Evolutionary conservation across 352 stramenopile genomes (phyloP).

Genomic region (Phytophthora meadii): DNA sequence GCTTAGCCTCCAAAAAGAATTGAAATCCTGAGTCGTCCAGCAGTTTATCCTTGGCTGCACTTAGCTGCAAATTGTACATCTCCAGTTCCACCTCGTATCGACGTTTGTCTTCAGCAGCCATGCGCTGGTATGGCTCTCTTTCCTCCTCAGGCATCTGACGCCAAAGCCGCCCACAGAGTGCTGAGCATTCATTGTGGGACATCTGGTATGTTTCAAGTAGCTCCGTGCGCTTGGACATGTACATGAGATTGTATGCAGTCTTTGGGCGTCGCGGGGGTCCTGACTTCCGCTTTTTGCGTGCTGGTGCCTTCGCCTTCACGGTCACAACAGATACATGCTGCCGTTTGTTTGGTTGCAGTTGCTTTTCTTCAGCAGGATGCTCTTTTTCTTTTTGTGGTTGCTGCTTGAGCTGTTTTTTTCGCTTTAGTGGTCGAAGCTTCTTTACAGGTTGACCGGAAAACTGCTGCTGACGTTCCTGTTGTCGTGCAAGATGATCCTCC

Average conservation of each 20-base stretch:
- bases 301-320: slow-evolving; percentile 6
- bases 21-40: slow-evolving; percentile 39
- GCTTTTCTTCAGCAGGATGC: neutral
- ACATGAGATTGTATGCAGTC: slow-evolving; percentile 73
- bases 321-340: neutral
- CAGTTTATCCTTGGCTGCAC: slow-evolving; percentile 20
- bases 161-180: slow-evolving; percentile 64
- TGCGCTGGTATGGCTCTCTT: slow-evolving; percentile 56
- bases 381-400: neutral
- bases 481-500: slow-evolving; percentile 36
- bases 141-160: slow-evolving; percentile 62
- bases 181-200: slow-evolving; percentile 72
- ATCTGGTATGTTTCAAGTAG: slow-evolving; percentile 64
- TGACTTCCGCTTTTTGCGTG: slow-evolving; percentile 37
- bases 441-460: slow-evolving; percentile 2
- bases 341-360: neutral
- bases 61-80: slow-evolving; percentile 28
- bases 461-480: slow-evolving; percentile 10
- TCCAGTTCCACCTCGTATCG: slow-evolving; percentile 53
- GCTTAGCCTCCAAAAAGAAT: slow-evolving; percentile 44
- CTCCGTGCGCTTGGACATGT: slow-evolving; percentile 61
- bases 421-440: slow-evolving; percentile 14
- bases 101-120: slow-evolving; percentile 60
- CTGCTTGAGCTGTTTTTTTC: neutral
- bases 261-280: slow-evolving; percentile 41